A percentile compares a stretch with the other conserved stretches of the same genome.
These are phyloP conservation scores for Plasmodium cynomolgi DNA, from an alignment of 169 alveolate genomes.

Conservation along the genomic window DNA sequence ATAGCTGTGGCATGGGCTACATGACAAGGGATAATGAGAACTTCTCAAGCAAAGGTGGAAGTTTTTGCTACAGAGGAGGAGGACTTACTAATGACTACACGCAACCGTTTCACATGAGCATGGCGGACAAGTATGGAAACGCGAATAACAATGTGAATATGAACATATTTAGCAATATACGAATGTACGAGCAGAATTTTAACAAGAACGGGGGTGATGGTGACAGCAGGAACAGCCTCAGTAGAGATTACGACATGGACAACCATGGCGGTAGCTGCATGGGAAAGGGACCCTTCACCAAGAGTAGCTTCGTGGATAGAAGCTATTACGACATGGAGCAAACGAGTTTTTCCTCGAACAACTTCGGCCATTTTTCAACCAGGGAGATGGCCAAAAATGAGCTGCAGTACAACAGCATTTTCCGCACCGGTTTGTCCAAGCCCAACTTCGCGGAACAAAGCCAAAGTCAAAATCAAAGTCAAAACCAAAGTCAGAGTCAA, in stretches of 20 bases:
- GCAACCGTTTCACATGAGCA: slow-evolving; percentile 34
- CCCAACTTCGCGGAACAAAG: slow-evolving; percentile 13
- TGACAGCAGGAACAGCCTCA: not conserved
- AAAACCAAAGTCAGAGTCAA: too few relatives aligned
- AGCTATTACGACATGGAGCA: slow-evolving; percentile 12
- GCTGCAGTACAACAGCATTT: not conserved
- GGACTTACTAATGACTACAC: slow-evolving; percentile 3
- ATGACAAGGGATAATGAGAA: not conserved
- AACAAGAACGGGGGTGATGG: not conserved
- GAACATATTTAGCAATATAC: slow-evolving; percentile 36
- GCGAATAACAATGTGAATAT: slow-evolving; percentile 11
- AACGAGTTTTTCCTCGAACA: slow-evolving; percentile 12
- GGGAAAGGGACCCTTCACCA: slow-evolving; percentile 14
- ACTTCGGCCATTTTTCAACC: slow-evolving; percentile 7
- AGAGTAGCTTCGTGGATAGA: slow-evolving; percentile 16
- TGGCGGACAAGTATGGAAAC: slow-evolving; percentile 24
- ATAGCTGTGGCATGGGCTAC: not conserved
- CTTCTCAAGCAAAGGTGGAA: not conserved
- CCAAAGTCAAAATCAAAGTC: too few relatives aligned
- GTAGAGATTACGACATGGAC: not conserved
- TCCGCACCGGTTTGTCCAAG: slow-evolving; percentile 5
- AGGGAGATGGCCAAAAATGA: not conserved
- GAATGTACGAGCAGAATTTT: slow-evolving; percentile 12
- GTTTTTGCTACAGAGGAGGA: slow-evolving; percentile 2
- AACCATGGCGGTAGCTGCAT: not conserved